These are phyloP conservation scores for Pleurozium schreberi DNA, from an alignment of 225 moss, liverwort and hornwort genomes.

Conservation along the genomic window DNA sequence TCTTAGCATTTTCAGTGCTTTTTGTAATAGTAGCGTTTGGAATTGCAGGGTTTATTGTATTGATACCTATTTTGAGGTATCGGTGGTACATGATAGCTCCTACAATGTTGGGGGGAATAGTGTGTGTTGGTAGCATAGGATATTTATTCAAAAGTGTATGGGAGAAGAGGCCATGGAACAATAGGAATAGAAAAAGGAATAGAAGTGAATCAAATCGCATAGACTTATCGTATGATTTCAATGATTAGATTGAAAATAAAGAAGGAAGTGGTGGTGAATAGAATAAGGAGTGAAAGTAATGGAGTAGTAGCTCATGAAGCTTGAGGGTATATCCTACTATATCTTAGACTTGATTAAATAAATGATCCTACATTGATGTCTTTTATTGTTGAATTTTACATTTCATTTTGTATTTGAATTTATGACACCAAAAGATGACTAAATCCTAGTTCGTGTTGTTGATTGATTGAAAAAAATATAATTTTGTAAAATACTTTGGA, in stretches of 20 bases:
- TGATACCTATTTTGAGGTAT: not conserved
- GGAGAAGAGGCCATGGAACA: not conserved
- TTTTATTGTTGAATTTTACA: not conserved
- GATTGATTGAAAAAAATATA: too few species aligned
- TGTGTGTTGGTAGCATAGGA: not conserved
- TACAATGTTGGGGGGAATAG: fast-evolving
- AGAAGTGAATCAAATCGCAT: too few species aligned
- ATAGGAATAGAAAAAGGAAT: not conserved
- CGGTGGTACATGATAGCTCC: not conserved
- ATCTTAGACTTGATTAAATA: not conserved
- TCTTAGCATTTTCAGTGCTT: not conserved
- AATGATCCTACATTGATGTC: not conserved
- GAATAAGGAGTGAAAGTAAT: too few species aligned
- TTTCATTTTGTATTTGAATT: not conserved
- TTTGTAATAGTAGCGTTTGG: not conserved
- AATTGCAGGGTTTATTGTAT: not conserved
- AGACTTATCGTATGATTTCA: too few species aligned
- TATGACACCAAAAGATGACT: too few species aligned
- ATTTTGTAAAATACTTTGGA: too few species aligned
- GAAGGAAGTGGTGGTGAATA: too few species aligned
- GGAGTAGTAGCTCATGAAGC: fast-evolving
- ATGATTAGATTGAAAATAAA: too few species aligned
- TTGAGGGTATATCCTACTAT: not conserved
- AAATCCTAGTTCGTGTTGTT: too few species aligned
- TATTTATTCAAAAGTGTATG: not conserved